phyloP scores from a whole-genome alignment of 2,329 filamentous ascomycete genomes.

The Escovopsis sp. region DNA sequence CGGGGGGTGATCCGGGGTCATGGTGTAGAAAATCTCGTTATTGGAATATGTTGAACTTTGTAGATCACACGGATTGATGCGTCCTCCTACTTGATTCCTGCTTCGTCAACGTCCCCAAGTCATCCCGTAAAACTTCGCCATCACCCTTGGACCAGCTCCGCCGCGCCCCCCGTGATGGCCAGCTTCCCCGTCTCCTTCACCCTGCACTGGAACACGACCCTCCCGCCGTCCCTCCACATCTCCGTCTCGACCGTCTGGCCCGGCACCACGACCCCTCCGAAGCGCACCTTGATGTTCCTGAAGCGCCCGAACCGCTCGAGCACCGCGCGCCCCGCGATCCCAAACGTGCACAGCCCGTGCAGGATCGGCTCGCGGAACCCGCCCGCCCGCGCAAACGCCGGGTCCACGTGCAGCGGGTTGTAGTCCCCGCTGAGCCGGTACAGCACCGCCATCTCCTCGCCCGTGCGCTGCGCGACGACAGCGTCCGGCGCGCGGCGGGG shows the following conservation, averaged over 20 bases:
- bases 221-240: constrained; percentile 81
- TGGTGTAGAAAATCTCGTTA: too few species aligned
- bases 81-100: not conserved
- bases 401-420: constrained; percentile 94
- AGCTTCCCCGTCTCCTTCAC: constrained; percentile 89
- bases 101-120: not conserved
- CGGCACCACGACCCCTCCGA: constrained; percentile 71
- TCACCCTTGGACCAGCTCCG: constrained; percentile 42
- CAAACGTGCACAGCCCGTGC: constrained; percentile 93
- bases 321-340: constrained; percentile 80
- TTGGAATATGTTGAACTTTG: too few species aligned
- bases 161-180: constrained; percentile 68
- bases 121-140: not conserved
- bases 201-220: constrained; percentile 71
- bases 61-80: not conserved
- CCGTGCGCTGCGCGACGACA: constrained; percentile 73
- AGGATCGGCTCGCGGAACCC: constrained; percentile 91
- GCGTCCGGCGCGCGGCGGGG: constrained; percentile 66
- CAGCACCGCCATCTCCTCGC: constrained; percentile 79
- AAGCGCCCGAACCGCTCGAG: constrained; percentile 67
- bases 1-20: too few species aligned
- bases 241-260: constrained; percentile 84
- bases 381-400: constrained; percentile 82
- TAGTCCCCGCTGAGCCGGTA: constrained; percentile 91
- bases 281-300: constrained; percentile 86